phyloP scores from a whole-genome alignment of 192 early-diverging fungal genomes.

The Jimgerdemannia flammicorona region DNA sequence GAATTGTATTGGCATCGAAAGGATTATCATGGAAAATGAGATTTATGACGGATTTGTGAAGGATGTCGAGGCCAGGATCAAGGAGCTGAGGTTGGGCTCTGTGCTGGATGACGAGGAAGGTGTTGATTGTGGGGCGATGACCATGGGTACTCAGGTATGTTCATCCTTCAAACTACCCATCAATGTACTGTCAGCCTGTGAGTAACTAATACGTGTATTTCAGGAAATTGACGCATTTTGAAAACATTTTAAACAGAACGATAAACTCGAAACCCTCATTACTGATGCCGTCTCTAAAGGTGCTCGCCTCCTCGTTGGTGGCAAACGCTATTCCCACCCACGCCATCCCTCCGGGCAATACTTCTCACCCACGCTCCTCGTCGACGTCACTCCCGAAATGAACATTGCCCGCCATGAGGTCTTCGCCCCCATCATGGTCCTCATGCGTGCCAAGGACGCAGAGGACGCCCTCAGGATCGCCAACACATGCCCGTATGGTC shows the following conservation, averaged over 20 bases:
- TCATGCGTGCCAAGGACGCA: conserved; percentile 68
- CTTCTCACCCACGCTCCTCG: conserved; percentile 78
- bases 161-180: background rate
- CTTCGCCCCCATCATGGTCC: conserved; percentile 79
- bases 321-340: conserved; percentile 65
- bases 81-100: conserved; percentile 63
- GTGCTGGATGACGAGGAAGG: conserved; percentile 60
- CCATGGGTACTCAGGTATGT: conserved; percentile 62
- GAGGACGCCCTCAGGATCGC: conserved; percentile 65
- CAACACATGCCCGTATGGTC: conserved; percentile 70
- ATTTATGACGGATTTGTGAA: conserved; percentile 68
- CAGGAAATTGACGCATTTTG: background rate
- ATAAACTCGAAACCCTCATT: conserved; percentile 59
- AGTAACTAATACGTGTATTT: background rate
- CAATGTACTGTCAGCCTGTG: background rate
- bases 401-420: conserved; percentile 69
- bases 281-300: conserved; percentile 76
- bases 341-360: conserved; percentile 72
- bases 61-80: conserved; percentile 55
- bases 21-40: conserved; percentile 68
- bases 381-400: conserved; percentile 75
- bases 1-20: conserved; percentile 88
- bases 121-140: conserved; percentile 84
- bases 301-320: conserved; percentile 68
- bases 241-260: conserved; percentile 26